phyloP scores from a whole-genome alignment of 345 rosid species.

The Chamaenerion angustifolium region DNA sequence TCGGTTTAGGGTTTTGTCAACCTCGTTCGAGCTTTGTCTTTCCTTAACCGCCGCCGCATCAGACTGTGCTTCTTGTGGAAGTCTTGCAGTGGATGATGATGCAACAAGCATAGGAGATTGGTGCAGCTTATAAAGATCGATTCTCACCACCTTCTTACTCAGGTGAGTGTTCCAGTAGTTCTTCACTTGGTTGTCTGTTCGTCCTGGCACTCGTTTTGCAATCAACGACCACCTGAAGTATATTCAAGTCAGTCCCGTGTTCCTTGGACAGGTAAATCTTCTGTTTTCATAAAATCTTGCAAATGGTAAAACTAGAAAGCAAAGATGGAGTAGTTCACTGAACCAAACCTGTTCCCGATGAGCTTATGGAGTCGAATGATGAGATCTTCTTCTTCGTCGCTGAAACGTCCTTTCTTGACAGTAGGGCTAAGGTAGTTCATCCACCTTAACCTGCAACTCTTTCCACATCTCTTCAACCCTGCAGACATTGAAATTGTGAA shows the following conservation, averaged over 20 bases:
- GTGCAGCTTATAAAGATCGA: too few relatives aligned
- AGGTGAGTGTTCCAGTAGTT: slow-evolving; percentile 29
- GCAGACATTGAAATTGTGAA: not conserved
- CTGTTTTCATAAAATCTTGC: too few relatives aligned
- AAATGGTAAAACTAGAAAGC: too few relatives aligned
- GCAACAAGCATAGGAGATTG: too few relatives aligned
- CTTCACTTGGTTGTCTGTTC: slow-evolving; percentile 39
- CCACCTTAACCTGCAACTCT: slow-evolving; percentile 9
- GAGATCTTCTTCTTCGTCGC: slow-evolving; percentile 5
- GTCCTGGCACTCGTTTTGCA: slow-evolving; percentile 29
- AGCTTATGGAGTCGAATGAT: slow-evolving; percentile 4
- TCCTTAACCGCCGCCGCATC: too few relatives aligned
- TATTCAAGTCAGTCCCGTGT: too few relatives aligned
- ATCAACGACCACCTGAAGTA: slow-evolving; percentile 29
- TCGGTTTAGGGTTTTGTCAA: too few relatives aligned
- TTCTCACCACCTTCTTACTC: not conserved
- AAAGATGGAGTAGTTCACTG: not conserved
- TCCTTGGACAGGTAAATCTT: too few relatives aligned
- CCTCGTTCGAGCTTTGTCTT: too few relatives aligned
- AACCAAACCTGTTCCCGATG: slow-evolving; percentile 3
- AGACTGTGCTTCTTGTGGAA: too few relatives aligned
- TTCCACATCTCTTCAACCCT: slow-evolving; percentile 6
- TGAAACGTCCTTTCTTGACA: not conserved
- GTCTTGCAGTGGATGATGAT: too few relatives aligned
- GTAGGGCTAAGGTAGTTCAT: slow-evolving; percentile 8